Evolutionary conservation across 352 stramenopile genomes (phyloP), one percentile per base, ranked within the genome.

Genomic region (Peronosclerospora sorghi): DNA sequence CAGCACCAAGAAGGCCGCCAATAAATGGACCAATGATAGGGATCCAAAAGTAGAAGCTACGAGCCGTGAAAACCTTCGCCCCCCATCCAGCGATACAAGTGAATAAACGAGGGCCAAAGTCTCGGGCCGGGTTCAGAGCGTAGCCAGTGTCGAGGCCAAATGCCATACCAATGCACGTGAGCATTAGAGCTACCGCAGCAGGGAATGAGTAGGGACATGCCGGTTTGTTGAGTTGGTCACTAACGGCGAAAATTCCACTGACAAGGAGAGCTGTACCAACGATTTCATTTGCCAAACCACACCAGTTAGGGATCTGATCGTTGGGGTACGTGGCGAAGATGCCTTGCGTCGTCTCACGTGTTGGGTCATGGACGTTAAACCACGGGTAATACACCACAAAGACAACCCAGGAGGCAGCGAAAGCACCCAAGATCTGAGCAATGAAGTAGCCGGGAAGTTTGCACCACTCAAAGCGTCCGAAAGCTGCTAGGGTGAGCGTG

Each of bases 311-410:
- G 9, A 73, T 65, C 30, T 64, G 37, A n/a, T 51, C 56, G 40
- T 67, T 60, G 15, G 60, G 63, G 50, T 68, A 72, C 0, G 66
- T 73, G n/a, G n/a, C n/a, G n/a, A n/a, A n/a, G n/a, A n/a, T n/a
- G n/a, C n/a, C n/a, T n/a, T n/a, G n/a, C n/a, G 63, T 69, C n/a
- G 56, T 57, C 9, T 21, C 30, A 0, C 53, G 54, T 13, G 56
- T 45, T 0, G 71, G 63, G 51, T 83, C 68, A 1, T 67, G 43
- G 19, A 48, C 10, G 35, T 76, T 50, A 38, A 77, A 70, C 45
- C 60, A 59, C 30, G 55, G 68, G 43, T 79, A 79, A 48, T 81
- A 77, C n/a, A 81, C 52, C 4, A 77, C 17, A 28, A 70, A 81
- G 4, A 83, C 56, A 1, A 65, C 45, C 12, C 49, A 41, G 2